phyloP scores from a whole-genome alignment of 2,329 filamentous ascomycete genomes.

The Paraconiothyrium sp. region DNA sequence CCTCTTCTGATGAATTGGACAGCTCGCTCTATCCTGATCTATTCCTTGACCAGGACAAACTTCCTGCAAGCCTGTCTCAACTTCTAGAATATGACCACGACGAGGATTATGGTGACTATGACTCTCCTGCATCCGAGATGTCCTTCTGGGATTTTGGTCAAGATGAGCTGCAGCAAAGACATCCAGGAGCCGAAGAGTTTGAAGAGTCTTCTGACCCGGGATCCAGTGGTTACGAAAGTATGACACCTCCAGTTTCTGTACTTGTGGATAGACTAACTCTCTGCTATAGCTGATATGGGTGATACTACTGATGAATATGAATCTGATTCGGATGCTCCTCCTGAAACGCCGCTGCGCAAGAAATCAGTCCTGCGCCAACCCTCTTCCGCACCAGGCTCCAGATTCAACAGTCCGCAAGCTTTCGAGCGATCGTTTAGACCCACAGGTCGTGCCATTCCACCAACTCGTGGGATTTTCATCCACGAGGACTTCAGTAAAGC shows the following conservation, averaged over 20 bases:
- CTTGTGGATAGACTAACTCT: conserved; percentile 55
- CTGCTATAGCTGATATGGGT: conserved; percentile 63
- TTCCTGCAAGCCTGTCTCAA: conserved; percentile 76
- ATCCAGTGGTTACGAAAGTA: conserved; percentile 69
- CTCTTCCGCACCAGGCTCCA: conserved; percentile 55
- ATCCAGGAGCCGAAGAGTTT: conserved; percentile 41
- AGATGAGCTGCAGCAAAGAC: conserved; percentile 53
- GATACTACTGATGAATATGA: conserved; percentile 69
- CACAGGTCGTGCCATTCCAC: conserved; percentile 40
- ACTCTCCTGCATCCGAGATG: conserved; percentile 49
- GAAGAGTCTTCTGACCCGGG: conserved; percentile 57
- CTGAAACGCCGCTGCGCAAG: conserved; percentile 54
- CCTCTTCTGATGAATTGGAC: conserved; percentile 63
- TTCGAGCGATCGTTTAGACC: conserved; percentile 46
- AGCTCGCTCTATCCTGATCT: conserved; percentile 79
- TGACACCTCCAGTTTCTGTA: conserved; percentile 43
- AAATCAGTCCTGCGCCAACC: conserved; percentile 60
- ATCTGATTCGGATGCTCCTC: conserved; percentile 54
- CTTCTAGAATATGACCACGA: conserved; percentile 70
- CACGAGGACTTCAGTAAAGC: conserved; percentile 49
- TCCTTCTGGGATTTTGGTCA: conserved; percentile 72
- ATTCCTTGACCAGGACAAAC: conserved; percentile 77
- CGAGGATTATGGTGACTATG: conserved; percentile 58
- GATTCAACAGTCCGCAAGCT: conserved; percentile 48
- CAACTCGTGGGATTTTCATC: conserved; percentile 48